Evolutionary conservation across 176 grass and related monocot genomes (phyloP).

Genomic region (Puccinellia tenuiflora): DNA sequence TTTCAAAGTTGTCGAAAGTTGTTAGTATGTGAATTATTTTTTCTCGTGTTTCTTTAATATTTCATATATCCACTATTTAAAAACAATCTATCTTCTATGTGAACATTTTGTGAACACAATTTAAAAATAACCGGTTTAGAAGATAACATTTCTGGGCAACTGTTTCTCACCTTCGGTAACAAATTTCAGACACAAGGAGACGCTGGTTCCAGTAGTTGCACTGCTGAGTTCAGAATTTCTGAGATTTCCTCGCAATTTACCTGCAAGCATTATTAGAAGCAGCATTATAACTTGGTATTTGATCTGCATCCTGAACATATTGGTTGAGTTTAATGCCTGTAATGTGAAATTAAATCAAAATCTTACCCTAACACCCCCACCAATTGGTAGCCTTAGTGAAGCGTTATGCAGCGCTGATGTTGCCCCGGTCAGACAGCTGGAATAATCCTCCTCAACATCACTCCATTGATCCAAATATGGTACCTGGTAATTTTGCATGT

Average conservation of each 20-base stretch:
- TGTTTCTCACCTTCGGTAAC: conserved; percentile 58
- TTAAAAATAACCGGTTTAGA: background rate
- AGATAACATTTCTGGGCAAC: background rate
- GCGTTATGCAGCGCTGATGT: conserved; percentile 62
- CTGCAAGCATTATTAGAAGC: conserved; percentile 38
- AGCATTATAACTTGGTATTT: background rate
- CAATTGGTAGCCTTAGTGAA: conserved; percentile 57
- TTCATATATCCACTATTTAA: background rate
- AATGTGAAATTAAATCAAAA: background rate
- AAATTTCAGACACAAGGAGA: conserved; percentile 38
- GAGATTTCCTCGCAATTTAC: conserved; percentile 46
- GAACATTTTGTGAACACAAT: background rate
- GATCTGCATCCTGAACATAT: background rate
- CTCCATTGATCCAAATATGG: conserved; percentile 54
- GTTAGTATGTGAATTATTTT: too few relatives aligned
- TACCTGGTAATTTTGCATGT: conserved; percentile 35
- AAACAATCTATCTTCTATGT: too few relatives aligned
- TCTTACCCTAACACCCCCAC: conserved; percentile 51
- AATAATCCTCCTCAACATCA: conserved; percentile 41
- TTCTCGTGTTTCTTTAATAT: too few relatives aligned
- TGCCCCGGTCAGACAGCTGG: conserved; percentile 49
- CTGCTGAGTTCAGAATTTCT: conserved; percentile 49
- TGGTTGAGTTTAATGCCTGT: background rate
- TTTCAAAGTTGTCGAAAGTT: too few relatives aligned
- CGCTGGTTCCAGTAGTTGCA: conserved; percentile 46